Evolutionary conservation across 2,329 filamentous ascomycete species (phyloP).

Genomic region (Zasmidium angulare): DNA sequence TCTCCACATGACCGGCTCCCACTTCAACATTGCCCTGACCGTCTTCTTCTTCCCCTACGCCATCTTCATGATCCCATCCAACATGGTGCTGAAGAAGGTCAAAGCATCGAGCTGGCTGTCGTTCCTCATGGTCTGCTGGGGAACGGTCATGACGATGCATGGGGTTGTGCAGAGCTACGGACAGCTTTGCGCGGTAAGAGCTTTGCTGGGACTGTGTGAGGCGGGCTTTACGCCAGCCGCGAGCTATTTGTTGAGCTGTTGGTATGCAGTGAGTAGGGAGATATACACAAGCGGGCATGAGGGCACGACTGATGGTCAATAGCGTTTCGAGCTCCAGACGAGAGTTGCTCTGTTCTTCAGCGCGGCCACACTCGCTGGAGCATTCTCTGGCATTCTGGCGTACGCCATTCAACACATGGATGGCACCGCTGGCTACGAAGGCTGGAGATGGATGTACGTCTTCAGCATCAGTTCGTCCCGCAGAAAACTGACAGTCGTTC

Average conservation of each 20-base stretch:
- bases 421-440: conserved; percentile 29
- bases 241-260: conserved; percentile 40
- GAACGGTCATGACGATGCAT: conserved; percentile 32
- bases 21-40: conserved; percentile 42
- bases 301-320: neutral
- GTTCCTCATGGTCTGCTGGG: conserved; percentile 33
- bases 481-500: neutral
- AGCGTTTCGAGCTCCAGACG: conserved; percentile 43
- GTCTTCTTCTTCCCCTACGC: conserved; percentile 45
- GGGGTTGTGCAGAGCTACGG: conserved; percentile 32
- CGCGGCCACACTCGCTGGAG: conserved; percentile 50
- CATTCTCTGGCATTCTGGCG: conserved; percentile 54
- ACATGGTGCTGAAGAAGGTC: conserved; percentile 43
- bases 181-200: conserved; percentile 29
- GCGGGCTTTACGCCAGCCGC: conserved; percentile 21
- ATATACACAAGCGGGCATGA: neutral
- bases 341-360: conserved; percentile 50
- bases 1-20: conserved; percentile 41
- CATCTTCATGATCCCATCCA: conserved; percentile 38
- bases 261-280: conserved; percentile 39
- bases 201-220: conserved; percentile 24
- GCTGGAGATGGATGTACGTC: conserved; percentile 31
- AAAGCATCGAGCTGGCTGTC: conserved; percentile 39
- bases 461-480: neutral
- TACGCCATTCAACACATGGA: conserved; percentile 39